These are phyloP conservation scores for Arachnomyces sp. DNA, from an alignment of 2,329 filamentous ascomycete genomes.

Conservation along the genomic window DNA sequence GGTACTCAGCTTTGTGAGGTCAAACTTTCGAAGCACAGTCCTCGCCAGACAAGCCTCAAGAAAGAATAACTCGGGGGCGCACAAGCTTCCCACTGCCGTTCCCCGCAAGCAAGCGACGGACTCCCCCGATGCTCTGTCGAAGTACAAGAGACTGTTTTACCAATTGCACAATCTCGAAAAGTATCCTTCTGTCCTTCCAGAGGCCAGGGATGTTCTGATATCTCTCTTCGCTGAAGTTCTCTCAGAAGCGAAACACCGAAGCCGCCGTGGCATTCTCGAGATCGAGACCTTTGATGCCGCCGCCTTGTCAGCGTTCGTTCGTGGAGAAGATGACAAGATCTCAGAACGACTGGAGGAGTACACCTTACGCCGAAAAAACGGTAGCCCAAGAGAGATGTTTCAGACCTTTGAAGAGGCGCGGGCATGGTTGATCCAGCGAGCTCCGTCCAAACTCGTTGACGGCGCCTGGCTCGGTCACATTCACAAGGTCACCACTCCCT, in stretches of 20 bases:
- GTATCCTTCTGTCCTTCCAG: conserved; percentile 26
- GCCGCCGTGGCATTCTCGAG: too few relatives aligned
- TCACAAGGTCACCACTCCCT: conserved; percentile 39
- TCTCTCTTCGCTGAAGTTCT: conserved; percentile 30
- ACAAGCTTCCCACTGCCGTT: too few relatives aligned
- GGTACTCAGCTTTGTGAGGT: too few relatives aligned
- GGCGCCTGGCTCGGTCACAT: conserved; percentile 44
- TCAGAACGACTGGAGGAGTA: conserved; percentile 19
- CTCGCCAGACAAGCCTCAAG: too few relatives aligned
- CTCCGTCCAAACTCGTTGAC: conserved; percentile 42
- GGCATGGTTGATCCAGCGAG: conserved; percentile 33
- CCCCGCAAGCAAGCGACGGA: too few relatives aligned
- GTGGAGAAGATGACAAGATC: too few relatives aligned
- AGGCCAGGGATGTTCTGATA: conserved; percentile 28
- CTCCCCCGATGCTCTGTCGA: too few relatives aligned
- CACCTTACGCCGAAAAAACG: conserved; percentile 25
- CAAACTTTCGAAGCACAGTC: too few relatives aligned
- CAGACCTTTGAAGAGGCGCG: conserved; percentile 28
- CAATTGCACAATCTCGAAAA: conserved; percentile 37
- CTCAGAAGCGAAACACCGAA: neutral
- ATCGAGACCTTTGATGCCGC: too few relatives aligned
- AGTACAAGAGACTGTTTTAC: conserved; percentile 29
- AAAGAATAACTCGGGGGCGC: too few relatives aligned
- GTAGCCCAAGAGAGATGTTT: conserved; percentile 31
- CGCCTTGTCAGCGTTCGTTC: too few relatives aligned